Base-by-base conservation (phyloP, 1,139 yeast species). In the Nakaseomyces glabratus region DNA sequence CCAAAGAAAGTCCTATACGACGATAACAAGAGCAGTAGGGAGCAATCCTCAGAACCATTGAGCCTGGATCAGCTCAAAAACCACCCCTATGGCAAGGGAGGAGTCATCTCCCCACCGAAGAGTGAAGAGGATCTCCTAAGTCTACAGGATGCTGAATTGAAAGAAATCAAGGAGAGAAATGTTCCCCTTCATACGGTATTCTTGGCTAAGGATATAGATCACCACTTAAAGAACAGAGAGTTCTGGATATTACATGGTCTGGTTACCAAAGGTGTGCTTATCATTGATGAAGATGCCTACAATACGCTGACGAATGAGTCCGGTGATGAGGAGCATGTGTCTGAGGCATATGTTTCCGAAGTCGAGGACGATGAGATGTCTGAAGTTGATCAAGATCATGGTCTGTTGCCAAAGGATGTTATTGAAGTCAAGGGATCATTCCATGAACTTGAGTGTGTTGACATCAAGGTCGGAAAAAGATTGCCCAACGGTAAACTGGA, bases 231-330 rank as follows among this genome's bases (percentile, higher is more conserved):
- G 41, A 82, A 85, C 38, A 74, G 82, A 42, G 78, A 81, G 42
- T 85, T 88, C 59, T 88, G 97, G 97, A 68, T 88, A 39, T 62
- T 88, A 29, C 95, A 88, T 54, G 95, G 96, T 0, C 65, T 86
- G 35, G 78, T 81, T 36, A 70, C 95, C 1, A 73, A 72, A 35
- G 97, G 97, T 1, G 56, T 77, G 1, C 60, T 88, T 18, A 67
- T 75, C 33, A 76, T 88, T 20, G 97, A 88, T 54, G 64, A 66
- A 38, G 96, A 96, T 4, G 93, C 96, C 36, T 79, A 72, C 53
- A 24, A 33, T 13, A 17, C 17, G 24, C 22, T 16, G 9, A 15
- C 20, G 6, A 24, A 24, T 10, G 20, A 22, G 15, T 22, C 33
- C 4, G 25, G 25, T 9, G 20, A 30, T 20, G 25, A 22, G 11